Evolutionary conservation across 805 yeast species (phyloP).

Genomic region (Nakazawaea holstii): DNA sequence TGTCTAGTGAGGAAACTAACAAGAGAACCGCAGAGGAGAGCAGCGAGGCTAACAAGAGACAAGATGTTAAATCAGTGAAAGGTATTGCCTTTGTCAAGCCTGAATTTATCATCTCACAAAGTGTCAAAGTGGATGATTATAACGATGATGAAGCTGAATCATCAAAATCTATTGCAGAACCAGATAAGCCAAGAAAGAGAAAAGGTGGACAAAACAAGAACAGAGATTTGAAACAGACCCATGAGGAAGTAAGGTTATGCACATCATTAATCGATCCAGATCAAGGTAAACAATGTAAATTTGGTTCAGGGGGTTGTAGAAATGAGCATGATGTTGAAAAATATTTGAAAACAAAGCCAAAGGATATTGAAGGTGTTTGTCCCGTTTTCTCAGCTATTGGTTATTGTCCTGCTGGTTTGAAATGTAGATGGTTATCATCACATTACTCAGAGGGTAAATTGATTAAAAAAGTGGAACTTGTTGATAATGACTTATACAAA

Average conservation of each 20-base stretch:
- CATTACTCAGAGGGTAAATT: constrained; percentile 52
- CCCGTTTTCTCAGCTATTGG: constrained; percentile 84
- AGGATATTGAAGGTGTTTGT: constrained; percentile 72
- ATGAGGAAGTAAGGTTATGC: constrained; percentile 64
- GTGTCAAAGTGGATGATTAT: constrained; percentile 14
- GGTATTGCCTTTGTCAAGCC: constrained; percentile 78
- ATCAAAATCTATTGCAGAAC: constrained; percentile 31
- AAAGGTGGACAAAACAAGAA: constrained; percentile 79
- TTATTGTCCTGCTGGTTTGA: constrained; percentile 86
- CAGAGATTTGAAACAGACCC: constrained; percentile 66
- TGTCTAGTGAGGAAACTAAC: background rate
- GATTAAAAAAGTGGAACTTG: constrained; percentile 18
- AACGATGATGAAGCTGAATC: constrained; percentile 47
- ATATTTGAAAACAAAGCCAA: constrained; percentile 61
- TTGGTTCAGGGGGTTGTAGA: constrained; percentile 68
- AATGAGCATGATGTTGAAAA: constrained; percentile 67
- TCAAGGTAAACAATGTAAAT: constrained; percentile 41
- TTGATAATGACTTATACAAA: constrained; percentile 36
- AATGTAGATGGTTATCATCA: constrained; percentile 83
- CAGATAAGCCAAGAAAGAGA: constrained; percentile 25
- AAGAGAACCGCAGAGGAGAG: constrained; percentile 8
- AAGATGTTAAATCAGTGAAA: constrained; percentile 24
- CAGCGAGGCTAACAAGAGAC: constrained; percentile 12
- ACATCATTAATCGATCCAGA: constrained; percentile 53
- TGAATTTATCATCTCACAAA: constrained; percentile 47